Conservation (phyloP, 768 basidiomycete species). For the Pisolithus orientalis region DNA sequence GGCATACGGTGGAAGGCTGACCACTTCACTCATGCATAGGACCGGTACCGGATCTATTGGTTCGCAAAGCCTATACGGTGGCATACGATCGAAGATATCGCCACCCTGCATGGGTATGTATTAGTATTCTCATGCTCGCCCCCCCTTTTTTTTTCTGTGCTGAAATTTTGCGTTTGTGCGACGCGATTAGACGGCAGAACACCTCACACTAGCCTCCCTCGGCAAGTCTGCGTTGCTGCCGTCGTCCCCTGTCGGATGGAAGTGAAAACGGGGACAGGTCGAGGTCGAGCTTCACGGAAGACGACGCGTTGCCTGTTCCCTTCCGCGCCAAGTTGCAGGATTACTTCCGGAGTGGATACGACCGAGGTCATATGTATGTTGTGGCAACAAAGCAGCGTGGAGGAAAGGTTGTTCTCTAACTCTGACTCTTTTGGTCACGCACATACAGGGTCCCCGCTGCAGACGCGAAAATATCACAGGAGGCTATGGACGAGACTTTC, state of each 20-base stretch:
- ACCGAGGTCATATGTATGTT: constrained; percentile 92
- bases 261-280: constrained; percentile 56
- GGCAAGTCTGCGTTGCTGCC: constrained; percentile 38
- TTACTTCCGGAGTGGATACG: constrained; percentile 91
- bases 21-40: constrained; percentile 39
- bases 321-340: constrained; percentile 86
- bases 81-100: constrained; percentile 86
- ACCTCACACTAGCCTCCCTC: constrained; percentile 76
- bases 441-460: constrained; percentile 84
- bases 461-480: constrained; percentile 87
- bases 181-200: constrained; percentile 78
- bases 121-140: background rate
- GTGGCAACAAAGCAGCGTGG: background rate
- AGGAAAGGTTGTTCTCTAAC: background rate
- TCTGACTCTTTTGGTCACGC: background rate
- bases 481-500: constrained; percentile 97
- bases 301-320: constrained; percentile 61
- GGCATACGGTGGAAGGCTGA: background rate
- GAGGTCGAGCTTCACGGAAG: constrained; percentile 79
- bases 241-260: constrained; percentile 21
- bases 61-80: constrained; percentile 78
- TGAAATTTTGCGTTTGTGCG: background rate
- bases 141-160: background rate
- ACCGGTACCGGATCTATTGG: constrained; percentile 73
- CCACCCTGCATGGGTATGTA: constrained; percentile 88